Percentiles rank a stretch among this genome's conserved stretches.
phyloP scores from a whole-genome alignment of 768 basidiomycete species.

The Mycena haematopus region DNA sequence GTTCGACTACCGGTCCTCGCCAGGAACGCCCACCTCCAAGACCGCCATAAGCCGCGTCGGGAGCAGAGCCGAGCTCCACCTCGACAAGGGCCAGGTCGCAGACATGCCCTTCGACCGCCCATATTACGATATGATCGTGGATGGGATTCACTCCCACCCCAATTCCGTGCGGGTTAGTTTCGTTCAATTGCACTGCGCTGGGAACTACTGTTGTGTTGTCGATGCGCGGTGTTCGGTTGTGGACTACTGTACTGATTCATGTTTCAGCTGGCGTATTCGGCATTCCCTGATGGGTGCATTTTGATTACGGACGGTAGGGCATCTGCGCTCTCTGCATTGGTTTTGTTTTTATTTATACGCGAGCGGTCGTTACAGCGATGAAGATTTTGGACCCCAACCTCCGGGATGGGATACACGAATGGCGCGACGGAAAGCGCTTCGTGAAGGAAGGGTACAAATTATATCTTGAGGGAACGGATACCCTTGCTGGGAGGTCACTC shows the following conservation, averaged over 20 bases:
- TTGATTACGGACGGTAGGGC: constrained; percentile 85
- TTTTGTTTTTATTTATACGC: not conserved
- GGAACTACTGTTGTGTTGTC: constrained; percentile 11
- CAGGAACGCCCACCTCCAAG: constrained; percentile 10
- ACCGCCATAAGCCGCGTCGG: constrained; percentile 29
- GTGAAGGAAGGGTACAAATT: constrained; percentile 83
- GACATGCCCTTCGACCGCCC: constrained; percentile 70
- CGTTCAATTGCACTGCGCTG: not conserved
- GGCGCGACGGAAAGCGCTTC: constrained; percentile 84
- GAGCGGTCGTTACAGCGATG: constrained; percentile 61
- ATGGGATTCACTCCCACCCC: constrained; percentile 91
- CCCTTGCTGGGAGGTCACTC: constrained; percentile 83
- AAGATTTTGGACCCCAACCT: constrained; percentile 86
- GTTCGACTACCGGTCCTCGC: constrained; percentile 51
- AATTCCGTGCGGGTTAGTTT: constrained; percentile 81
- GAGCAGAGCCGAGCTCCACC: constrained; percentile 45
- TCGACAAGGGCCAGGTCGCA: constrained; percentile 56
- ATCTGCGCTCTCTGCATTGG: not conserved
- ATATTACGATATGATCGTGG: constrained; percentile 89
- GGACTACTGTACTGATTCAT: not conserved
- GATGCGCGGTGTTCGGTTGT: not conserved
- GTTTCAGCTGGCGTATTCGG: constrained; percentile 77
- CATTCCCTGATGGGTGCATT: constrained; percentile 85
- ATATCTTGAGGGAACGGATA: constrained; percentile 84
- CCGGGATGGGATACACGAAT: constrained; percentile 83